Evolutionary conservation across 2,329 filamentous ascomycete genomes (phyloP), one percentile per base, ranked within the genome.

Genomic region (Botryotinia calthae): DNA sequence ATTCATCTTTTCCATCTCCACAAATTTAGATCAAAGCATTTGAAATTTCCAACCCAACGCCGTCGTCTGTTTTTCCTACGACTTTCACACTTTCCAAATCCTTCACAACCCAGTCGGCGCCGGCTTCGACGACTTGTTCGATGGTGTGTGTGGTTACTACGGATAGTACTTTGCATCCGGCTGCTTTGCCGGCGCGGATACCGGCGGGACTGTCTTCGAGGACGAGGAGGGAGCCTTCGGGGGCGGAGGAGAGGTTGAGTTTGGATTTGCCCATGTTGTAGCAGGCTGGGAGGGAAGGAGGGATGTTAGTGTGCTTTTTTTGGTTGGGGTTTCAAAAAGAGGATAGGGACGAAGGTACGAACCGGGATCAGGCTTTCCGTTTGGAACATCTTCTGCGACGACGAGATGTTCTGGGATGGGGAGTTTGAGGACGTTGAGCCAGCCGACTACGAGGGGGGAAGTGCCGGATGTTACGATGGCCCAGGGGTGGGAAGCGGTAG

Each of bases 381-480:
- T 85, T 76, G 86, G 82, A 44, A 95, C 92, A 54, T 92, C 92
- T 84, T 95, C 92, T 69, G 92, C 93, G 10, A 91, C 90, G 74
- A 95, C 87, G 68, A 95, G 85, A 78, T 90, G 86, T 76, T 87
- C 84, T 1, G 92, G 93, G 56, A 83, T 84, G 22, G 91, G 88
- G 70, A 95, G 87, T 54, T 86, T 82, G 73, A 94, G 85, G 46
- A 89, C 88, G 54, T 86, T 83, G 63, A 95, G 86, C 93, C 93
- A 95, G 75, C 92, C 93, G 66, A 84, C 85, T 10, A 94, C 88
- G 18, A 95, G 87, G 75, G 85, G 89, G 70, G 84, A 81, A 3
- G 91, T 93, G 59, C 92, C 93, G 1, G 91, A 94, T 0, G 90
- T 92, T 73, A 95, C 95, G 77, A 98, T 97, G 68, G 93, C 93